Evolutionary conservation across 2,329 filamentous ascomycete species (phyloP), one percentile per base, ranked within the genome.

Genomic region (Lachnellula cervina): DNA sequence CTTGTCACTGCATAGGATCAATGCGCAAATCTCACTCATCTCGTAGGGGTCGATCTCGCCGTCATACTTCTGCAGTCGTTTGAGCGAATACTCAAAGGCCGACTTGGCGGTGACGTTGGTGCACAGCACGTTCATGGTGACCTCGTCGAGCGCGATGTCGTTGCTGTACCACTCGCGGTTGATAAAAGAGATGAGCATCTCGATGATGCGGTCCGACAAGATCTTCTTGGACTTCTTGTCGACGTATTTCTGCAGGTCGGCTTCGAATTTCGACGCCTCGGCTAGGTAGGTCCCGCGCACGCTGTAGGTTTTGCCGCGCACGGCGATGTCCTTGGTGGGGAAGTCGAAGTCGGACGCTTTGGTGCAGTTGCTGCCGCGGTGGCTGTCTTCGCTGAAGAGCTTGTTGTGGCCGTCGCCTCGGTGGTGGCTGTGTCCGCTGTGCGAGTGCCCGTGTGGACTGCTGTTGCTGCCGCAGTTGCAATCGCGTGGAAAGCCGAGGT

Each of bases 231-330:
- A 59, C 54, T 67, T 68, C 55, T 62, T 63, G 9, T 62, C 60
- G 51, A 65, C 52, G 42, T 60, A 66, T 35, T 65, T 64, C 1
- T 52, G 42, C 2, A 68, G 47, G 5, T 64, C 60, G 8, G 54
- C 52, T 40, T 68, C 66, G 54, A 68, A 67, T 35, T 67, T 69
- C 1, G 42, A 37, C 9, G 46, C 34, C 9, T 69, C 66, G 13
- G 46, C 17, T 0, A 68, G 59, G 45, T 62, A 69, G n/a, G 51
- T 55, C 32, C 60, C 56, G 7, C 66, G 63, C 0, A 67, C 54
- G 8, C 56, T n/a, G 46, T 64, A 62, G 2, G 59, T 54, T 52
- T 63, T 64, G 1, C 62, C 63, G 13, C 67, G 60, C 5, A 69
- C 43, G 2, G 59, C 54, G 28, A 69, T 58, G 19, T 66, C 63